Evolutionary conservation across 2,329 filamentous ascomycete species (phyloP).

Genomic region (Pyrenochaeta sp.): DNA sequence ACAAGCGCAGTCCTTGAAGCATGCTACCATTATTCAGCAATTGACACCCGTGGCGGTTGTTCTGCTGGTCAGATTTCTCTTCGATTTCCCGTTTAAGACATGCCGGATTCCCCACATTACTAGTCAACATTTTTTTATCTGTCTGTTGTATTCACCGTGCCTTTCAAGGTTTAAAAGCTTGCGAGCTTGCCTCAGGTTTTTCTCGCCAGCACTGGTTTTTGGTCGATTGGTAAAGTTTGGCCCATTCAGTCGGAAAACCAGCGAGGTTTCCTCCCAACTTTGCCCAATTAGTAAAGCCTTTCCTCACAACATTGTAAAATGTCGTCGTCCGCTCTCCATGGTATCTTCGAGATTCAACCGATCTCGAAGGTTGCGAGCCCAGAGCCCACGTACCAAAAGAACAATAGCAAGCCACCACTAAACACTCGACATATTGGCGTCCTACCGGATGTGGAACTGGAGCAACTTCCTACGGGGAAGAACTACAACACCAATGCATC

Average conservation of each 20-base stretch:
- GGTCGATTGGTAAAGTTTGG: neutral
- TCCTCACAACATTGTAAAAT: slow-evolving; percentile 32
- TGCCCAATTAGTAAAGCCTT: too few relatives aligned
- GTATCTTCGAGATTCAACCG: slow-evolving; percentile 55
- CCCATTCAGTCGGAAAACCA: neutral
- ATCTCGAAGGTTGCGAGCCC: slow-evolving; percentile 47
- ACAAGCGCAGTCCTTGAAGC: neutral
- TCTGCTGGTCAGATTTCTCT: slow-evolving; percentile 15
- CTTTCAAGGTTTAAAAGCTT: too few relatives aligned
- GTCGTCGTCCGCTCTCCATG: slow-evolving; percentile 48
- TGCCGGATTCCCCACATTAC: slow-evolving; percentile 1
- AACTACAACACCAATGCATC: slow-evolving; percentile 23
- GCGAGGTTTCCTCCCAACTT: too few relatives aligned
- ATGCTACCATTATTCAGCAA: slow-evolving; percentile 3
- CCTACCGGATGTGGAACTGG: slow-evolving; percentile 46
- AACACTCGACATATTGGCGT: slow-evolving; percentile 22
- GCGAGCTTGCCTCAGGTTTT: neutral
- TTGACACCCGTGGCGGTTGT: slow-evolving; percentile 15
- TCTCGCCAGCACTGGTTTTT: neutral
- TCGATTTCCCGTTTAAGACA: slow-evolving; percentile 10
- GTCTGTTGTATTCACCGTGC: neutral
- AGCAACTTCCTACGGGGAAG: slow-evolving; percentile 33
- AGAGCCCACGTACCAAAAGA: slow-evolving; percentile 46
- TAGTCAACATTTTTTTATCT: neutral
- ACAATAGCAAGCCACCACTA: slow-evolving; percentile 18